phyloP scores from a whole-genome alignment of 257 asterid genomes.

The Forsythia viridissima region DNA sequence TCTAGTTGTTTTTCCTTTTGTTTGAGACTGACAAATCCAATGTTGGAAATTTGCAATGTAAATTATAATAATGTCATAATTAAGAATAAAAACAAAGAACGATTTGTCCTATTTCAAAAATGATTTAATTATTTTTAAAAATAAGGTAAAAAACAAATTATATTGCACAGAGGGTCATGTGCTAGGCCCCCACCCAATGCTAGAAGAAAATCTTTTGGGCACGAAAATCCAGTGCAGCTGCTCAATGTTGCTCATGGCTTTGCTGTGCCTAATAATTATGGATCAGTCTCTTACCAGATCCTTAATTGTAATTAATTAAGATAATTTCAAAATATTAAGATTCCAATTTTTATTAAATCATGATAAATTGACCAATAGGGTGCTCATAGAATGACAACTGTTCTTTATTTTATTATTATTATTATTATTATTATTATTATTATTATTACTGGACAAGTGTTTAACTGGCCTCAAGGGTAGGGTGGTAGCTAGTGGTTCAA shows the following conservation, averaged over 20 bases:
- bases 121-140: conserved; percentile 20
- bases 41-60: conserved; percentile 2
- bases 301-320: conserved; percentile 32
- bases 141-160: conserved; percentile 24
- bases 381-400: conserved; percentile 11
- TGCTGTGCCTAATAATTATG: conserved; percentile 36
- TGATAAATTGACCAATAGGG: conserved; percentile 16
- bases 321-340: conserved; percentile 14
- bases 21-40: background rate
- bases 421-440: background rate
- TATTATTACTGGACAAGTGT: background rate
- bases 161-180: conserved; percentile 43
- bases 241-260: conserved; percentile 34
- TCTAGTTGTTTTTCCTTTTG: conserved; percentile 3
- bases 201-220: conserved; percentile 23
- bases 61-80: conserved; percentile 26
- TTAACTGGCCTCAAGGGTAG: background rate
- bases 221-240: conserved; percentile 21
- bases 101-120: conserved; percentile 33
- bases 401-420: background rate
- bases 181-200: conserved; percentile 32
- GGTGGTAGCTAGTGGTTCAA: background rate
- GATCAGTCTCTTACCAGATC: conserved; percentile 6
- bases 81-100: conserved; percentile 34
- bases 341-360: conserved; percentile 23